Percentiles rank a stretch among this genome's conserved stretches.
Conservation (phyloP, 345 rosid genomes). For the Euphorbia tirucalli region DNA sequence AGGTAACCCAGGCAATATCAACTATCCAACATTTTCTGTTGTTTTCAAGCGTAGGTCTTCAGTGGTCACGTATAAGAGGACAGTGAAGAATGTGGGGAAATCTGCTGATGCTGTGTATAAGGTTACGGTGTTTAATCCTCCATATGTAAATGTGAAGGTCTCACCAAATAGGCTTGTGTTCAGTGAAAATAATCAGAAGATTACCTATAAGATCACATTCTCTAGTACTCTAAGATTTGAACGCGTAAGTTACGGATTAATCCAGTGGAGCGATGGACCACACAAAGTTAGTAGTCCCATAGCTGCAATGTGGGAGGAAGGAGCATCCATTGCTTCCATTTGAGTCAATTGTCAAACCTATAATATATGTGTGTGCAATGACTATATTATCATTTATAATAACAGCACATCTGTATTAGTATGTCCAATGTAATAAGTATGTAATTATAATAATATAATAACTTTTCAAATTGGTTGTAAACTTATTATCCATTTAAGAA, state of each 20-base stretch:
- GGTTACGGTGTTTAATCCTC: slow-evolving; percentile 53
- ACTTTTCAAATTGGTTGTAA: too few species aligned
- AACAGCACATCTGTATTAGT: too few species aligned
- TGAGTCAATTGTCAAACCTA: too few species aligned
- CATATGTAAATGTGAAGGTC: slow-evolving; percentile 51
- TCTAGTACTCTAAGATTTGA: too few species aligned
- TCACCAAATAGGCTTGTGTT: slow-evolving; percentile 66
- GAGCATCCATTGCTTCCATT: slow-evolving; percentile 41
- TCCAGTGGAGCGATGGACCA: slow-evolving; percentile 76
- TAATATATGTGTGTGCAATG: too few species aligned
- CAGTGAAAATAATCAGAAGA: slow-evolving; percentile 37
- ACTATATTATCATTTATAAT: too few species aligned
- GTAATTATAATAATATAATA: too few species aligned
- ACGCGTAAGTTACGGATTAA: too few species aligned
- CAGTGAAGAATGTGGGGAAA: slow-evolving; percentile 65
- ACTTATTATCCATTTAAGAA: too few species aligned
- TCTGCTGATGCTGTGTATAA: slow-evolving; percentile 55
- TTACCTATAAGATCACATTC: slow-evolving; percentile 63
- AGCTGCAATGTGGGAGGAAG: slow-evolving; percentile 54
- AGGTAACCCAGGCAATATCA: slow-evolving; percentile 26
- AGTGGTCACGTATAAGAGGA: slow-evolving; percentile 55
- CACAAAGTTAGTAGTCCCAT: slow-evolving; percentile 68
- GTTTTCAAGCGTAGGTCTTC: slow-evolving; percentile 28
- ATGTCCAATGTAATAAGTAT: too few species aligned
- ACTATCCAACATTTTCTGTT: slow-evolving; percentile 32